Base-by-base conservation (phyloP, 192 early-diverging fungal species). In the Rhizoclosmatium globosum region DNA sequence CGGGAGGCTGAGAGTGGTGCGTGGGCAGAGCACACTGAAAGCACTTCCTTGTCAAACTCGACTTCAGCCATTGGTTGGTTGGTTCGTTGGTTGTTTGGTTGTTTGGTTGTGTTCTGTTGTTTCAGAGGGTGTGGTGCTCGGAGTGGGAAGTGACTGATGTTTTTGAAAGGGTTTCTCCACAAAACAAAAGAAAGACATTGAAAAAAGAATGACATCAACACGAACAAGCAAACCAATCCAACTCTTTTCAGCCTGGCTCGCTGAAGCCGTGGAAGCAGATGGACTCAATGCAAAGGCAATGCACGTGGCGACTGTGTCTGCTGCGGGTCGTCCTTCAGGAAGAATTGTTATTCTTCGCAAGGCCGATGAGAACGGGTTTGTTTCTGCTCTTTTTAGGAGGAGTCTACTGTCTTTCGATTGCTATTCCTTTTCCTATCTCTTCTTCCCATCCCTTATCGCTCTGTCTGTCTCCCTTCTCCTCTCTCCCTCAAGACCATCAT, bases 31-130 rank as follows among this genome's bases (percentile, higher is more conserved):
- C 77, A 60, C 38, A 85, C 77, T 39, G 85, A 80, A 42, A 87
- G 82, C 41, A 89, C 80, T 76, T 86, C 85, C 53, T 83, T 84
- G 82, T 89, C 86, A 67, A 89, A 89, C 80, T 86, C 87, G 60
- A 78, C n/a, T 47, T 68, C 77, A 1, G 59, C 69, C 69, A 71
- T 57, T 41, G 23, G 7, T 11, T 68, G 23, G 1, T 64, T 39
- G 4, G 21, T n/a, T 64, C 31, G 31, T 31, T 31, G 31, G 31
- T 31, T 31, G 31, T 31, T 31, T 31, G 31, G 31, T 31, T 31
- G 31, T 31, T 31, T 31, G 31, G 31, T 31, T 31, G 31, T 31
- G 31, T 31, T 31, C 31, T 31, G 31, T 31, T 31, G 31, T 31
- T 31, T 31, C 31, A 31, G 31, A 31, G 31, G 31, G 31, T 31